Percentiles rank a stretch among this genome's conserved stretches.
These are phyloP conservation scores for Epichloe typhina DNA, from an alignment of 2,329 filamentous ascomycete species.

Conservation along the genomic window DNA sequence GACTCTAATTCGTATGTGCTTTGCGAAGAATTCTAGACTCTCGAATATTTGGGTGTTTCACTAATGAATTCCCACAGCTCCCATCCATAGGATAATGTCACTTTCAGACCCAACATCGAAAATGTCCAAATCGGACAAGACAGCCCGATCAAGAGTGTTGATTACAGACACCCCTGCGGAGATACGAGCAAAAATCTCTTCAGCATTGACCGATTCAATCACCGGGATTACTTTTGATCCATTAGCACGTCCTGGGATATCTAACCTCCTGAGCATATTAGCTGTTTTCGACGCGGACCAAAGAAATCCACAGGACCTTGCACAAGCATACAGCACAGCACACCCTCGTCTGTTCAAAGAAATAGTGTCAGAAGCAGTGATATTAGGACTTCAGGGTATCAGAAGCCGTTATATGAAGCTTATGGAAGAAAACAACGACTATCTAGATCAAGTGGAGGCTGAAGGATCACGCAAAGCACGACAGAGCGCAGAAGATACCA, in stretches of 20 bases:
- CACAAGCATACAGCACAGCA: slow-evolving; percentile 23
- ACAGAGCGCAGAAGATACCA: slow-evolving; percentile 44
- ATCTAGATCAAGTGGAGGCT: slow-evolving; percentile 43
- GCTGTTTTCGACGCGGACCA: slow-evolving; percentile 46
- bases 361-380: slow-evolving; percentile 45
- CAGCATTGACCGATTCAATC: slow-evolving; percentile 63
- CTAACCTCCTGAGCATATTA: slow-evolving; percentile 76
- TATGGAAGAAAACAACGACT: slow-evolving; percentile 31
- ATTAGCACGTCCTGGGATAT: slow-evolving; percentile 58
- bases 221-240: slow-evolving; percentile 62
- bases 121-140: slow-evolving; percentile 83
- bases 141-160: slow-evolving; percentile 63
- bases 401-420: slow-evolving; percentile 42
- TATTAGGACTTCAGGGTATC: slow-evolving; percentile 38
- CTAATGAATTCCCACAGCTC: slow-evolving; percentile 35
- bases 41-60: background rate
- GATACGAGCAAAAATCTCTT: slow-evolving; percentile 57
- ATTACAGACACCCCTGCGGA: slow-evolving; percentile 56
- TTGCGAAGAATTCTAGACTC: background rate
- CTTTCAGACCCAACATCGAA: slow-evolving; percentile 65
- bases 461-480: slow-evolving; percentile 49
- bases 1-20: slow-evolving; percentile 53
- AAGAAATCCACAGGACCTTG: slow-evolving; percentile 28
- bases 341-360: slow-evolving; percentile 30
- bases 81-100: slow-evolving; percentile 80